Conservation (phyloP, 1,284 basidiomycete species). For the Pholiota adiposa region DNA sequence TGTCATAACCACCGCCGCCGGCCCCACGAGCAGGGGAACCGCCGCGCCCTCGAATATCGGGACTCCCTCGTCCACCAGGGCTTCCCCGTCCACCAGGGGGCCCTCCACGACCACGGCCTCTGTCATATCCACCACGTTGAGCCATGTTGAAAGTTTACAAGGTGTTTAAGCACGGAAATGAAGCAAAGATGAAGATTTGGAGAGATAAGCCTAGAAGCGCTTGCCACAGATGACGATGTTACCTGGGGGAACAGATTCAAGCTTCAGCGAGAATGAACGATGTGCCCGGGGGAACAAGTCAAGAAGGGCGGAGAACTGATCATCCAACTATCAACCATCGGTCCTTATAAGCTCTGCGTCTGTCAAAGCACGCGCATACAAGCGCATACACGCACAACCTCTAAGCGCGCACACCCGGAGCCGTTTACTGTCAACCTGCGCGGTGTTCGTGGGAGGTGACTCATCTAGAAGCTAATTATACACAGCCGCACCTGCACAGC, state of each 20-base stretch:
- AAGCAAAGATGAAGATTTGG: conserved; percentile 1
- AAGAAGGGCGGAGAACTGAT: conserved; percentile 20
- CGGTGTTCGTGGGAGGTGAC: too few relatives aligned
- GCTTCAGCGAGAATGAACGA: conserved; percentile 18
- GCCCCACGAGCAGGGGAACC: conserved; percentile 30
- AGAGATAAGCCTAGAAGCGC: not conserved
- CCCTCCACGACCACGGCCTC: conserved; percentile 36
- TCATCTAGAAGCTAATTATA: too few relatives aligned
- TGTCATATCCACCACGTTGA: conserved; percentile 34
- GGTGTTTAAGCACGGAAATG: not conserved
- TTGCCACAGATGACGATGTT: conserved; percentile 21
- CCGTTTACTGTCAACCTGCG: too few relatives aligned
- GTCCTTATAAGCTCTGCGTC: too few relatives aligned
- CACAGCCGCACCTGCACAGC: too few relatives aligned
- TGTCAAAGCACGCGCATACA: too few relatives aligned
- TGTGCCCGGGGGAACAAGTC: conserved; percentile 29
- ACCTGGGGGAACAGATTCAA: conserved; percentile 29
- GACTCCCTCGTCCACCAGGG: conserved; percentile 30
- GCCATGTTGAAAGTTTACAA: conserved; percentile 24
- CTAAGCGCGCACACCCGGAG: too few relatives aligned
- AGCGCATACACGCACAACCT: not conserved
- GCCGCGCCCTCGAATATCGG: conserved; percentile 28
- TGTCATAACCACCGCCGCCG: conserved; percentile 25
- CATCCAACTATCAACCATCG: too few relatives aligned
- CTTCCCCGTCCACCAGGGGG: conserved; percentile 31